Percentiles rank a stretch among this genome's conserved stretches.
These are phyloP conservation scores for Colletotrichum cuscutae DNA, from an alignment of 2,329 filamentous ascomycete genomes.

Conservation along the genomic window DNA sequence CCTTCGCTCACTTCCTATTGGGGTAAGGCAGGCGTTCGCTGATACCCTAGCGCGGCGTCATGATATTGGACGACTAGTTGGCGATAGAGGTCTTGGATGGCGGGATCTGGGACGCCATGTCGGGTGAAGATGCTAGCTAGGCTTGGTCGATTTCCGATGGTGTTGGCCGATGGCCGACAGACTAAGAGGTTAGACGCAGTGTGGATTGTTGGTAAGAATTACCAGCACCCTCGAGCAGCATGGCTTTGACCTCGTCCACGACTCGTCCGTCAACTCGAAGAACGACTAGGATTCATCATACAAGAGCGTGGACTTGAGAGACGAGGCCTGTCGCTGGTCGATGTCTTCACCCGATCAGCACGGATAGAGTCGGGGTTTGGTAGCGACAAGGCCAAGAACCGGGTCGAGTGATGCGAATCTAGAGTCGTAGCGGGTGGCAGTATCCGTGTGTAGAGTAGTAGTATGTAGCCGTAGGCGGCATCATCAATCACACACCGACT, in stretches of 20 bases:
- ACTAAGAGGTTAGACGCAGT: neutral
- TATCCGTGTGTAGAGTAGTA: neutral
- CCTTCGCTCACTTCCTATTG: slow-evolving; percentile 8
- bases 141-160: neutral
- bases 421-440: neutral
- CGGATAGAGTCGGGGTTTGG: slow-evolving; percentile 4
- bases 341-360: neutral
- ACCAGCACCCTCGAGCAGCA: neutral
- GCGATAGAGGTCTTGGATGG: slow-evolving; percentile 2
- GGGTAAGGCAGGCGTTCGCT: slow-evolving; percentile 8
- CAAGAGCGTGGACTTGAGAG: neutral
- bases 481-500: neutral
- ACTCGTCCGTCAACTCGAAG: neutral
- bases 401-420: slow-evolving; percentile 9
- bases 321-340: neutral
- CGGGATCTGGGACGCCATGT: slow-evolving; percentile 13
- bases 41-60: neutral
- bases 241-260: slow-evolving; percentile 18
- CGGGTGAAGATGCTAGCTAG: slow-evolving; percentile 3
- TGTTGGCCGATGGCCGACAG: neutral
- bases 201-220: neutral
- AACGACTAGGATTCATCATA: neutral
- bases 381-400: slow-evolving; percentile 3
- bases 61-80: slow-evolving; percentile 11
- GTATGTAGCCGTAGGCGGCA: too few species aligned